phyloP scores from a whole-genome alignment of 345 rosid species.

The Brassica nigra region DNA sequence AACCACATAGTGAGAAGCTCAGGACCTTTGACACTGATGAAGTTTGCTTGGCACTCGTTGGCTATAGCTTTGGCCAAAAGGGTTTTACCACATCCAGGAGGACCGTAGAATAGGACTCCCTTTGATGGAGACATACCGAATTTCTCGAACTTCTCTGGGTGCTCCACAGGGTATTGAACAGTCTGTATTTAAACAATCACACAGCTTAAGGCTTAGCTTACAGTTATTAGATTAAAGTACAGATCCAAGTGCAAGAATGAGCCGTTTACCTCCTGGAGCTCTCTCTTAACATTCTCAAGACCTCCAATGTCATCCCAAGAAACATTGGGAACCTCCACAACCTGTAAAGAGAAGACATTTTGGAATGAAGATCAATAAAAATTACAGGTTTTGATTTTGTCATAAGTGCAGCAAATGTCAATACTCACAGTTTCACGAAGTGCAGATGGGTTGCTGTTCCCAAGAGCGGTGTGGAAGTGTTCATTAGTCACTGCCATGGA shows the following conservation, averaged over 20 bases:
- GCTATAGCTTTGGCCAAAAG: constrained; percentile 98
- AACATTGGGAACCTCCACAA: constrained; percentile 93
- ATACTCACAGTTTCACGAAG: constrained; percentile 83
- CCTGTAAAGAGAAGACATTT: constrained; percentile 43
- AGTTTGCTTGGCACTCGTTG: constrained; percentile 95
- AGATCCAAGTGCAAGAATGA: constrained; percentile 7
- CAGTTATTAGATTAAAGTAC: background rate
- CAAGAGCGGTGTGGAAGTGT: constrained; percentile 94
- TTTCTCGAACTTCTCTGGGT: constrained; percentile 96
- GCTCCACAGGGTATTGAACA: constrained; percentile 98
- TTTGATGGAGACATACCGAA: constrained; percentile 99
- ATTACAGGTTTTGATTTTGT: background rate
- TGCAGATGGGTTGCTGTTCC: constrained; percentile 88
- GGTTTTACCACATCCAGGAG: constrained; percentile 98
- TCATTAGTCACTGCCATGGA: constrained; percentile 95
- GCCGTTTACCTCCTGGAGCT: constrained; percentile 83
- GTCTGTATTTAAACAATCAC: constrained; percentile 55
- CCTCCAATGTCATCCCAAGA: constrained; percentile 97
- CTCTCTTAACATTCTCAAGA: constrained; percentile 92
- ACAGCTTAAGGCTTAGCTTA: constrained; percentile 1
- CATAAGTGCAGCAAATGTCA: background rate
- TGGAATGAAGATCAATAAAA: background rate
- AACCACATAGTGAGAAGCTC: constrained; percentile 99
- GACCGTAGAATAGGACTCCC: constrained; percentile 97
- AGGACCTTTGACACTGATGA: constrained; percentile 96